These are phyloP conservation scores for Myxozyma kluyveri DNA, from an alignment of 805 yeast genomes.

Conservation along the genomic window DNA sequence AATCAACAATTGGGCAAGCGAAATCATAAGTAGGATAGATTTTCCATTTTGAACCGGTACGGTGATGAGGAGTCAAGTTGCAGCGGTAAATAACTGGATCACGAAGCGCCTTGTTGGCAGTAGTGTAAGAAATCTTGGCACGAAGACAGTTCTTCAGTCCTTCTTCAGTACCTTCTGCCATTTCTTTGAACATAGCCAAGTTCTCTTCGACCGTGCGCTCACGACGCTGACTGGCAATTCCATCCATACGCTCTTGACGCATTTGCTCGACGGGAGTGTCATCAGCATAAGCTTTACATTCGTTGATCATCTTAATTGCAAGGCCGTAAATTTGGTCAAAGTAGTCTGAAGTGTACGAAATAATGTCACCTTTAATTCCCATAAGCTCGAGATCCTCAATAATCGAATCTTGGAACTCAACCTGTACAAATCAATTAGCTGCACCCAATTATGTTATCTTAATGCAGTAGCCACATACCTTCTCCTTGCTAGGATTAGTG, in stretches of 20 bases:
- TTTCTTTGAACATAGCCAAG: constrained; percentile 80
- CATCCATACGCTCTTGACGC: constrained; percentile 99
- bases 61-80: constrained; percentile 95
- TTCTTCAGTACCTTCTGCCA: constrained; percentile 89
- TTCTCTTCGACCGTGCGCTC: constrained; percentile 92
- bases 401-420: constrained; percentile 90
- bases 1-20: constrained; percentile 96
- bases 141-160: constrained; percentile 92
- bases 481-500: constrained; percentile 97
- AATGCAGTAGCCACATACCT: constrained; percentile 38
- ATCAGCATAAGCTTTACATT: constrained; percentile 96
- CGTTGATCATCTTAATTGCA: constrained; percentile 83
- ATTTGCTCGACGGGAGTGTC: constrained; percentile 90
- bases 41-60: constrained; percentile 92
- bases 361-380: constrained; percentile 87
- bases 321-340: constrained; percentile 86
- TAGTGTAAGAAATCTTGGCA: constrained; percentile 92
- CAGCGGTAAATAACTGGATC: constrained; percentile 98
- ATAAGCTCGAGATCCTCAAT: constrained; percentile 85
- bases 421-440: constrained; percentile 28
- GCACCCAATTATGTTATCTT: not conserved
- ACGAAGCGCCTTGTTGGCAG: constrained; percentile 89
- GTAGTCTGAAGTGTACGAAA: constrained; percentile 91
- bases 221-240: constrained; percentile 88
- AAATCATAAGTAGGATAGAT: constrained; percentile 98